Evolutionary conservation across 73 alveolate species (phyloP).

Genomic region (Tetrahymena malaccensis): DNA sequence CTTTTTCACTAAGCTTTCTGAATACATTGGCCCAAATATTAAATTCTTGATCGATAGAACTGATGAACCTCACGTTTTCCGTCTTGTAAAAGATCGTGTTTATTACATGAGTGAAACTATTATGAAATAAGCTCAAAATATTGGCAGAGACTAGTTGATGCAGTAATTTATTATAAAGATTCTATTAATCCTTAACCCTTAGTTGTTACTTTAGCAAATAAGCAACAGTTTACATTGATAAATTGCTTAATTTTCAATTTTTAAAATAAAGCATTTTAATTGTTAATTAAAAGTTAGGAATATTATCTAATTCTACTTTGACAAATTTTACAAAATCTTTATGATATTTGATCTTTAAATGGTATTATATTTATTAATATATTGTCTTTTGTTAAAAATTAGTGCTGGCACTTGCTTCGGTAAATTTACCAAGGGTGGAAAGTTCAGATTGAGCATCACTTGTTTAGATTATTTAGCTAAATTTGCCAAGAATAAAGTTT

Average conservation of each 20-base stretch:
- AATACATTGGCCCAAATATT: slow-evolving; percentile 88
- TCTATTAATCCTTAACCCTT: not conserved
- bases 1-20: slow-evolving; percentile 82
- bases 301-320: not conserved
- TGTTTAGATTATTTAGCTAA: slow-evolving; percentile 92
- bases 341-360: not conserved
- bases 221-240: not conserved
- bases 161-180: not conserved
- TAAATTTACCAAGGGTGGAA: slow-evolving; percentile 90
- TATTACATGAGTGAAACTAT: slow-evolving; percentile 78
- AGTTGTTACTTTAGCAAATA: not conserved
- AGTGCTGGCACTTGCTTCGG: slow-evolving; percentile 93
- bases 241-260: not conserved
- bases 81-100: slow-evolving; percentile 86
- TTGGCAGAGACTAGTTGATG: slow-evolving; percentile 87
- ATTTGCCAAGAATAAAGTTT: slow-evolving; percentile 92
- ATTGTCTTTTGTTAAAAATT: not conserved
- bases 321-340: too few relatives aligned
- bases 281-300: too few relatives aligned
- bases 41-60: slow-evolving; percentile 86
- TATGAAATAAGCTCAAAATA: slow-evolving; percentile 73
- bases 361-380: not conserved
- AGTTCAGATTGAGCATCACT: slow-evolving; percentile 89
- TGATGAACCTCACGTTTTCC: slow-evolving; percentile 90
- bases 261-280: too few relatives aligned